Evolutionary conservation across 495 filamentous ascomycete species (phyloP).

Genomic region (Aspergillus olivimuriae): DNA sequence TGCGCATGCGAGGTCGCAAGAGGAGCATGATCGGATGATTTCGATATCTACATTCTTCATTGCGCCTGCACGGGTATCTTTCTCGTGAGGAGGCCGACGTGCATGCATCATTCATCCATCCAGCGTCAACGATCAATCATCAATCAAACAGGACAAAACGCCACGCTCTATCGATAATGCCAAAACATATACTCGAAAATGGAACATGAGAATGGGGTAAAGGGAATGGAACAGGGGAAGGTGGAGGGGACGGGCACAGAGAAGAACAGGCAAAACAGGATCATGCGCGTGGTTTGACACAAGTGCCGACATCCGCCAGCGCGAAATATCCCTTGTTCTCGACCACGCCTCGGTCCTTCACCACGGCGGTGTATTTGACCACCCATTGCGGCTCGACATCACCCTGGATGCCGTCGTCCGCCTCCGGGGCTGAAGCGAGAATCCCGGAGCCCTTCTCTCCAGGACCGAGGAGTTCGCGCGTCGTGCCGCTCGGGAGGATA

Average conservation of each 20-base stretch:
- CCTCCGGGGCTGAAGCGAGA: slow-evolving; percentile 47
- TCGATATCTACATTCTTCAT: neutral
- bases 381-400: slow-evolving; percentile 88
- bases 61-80: slow-evolving; percentile 6
- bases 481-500: slow-evolving; percentile 76
- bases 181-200: neutral
- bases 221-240: slow-evolving; percentile 4
- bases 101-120: slow-evolving; percentile 11
- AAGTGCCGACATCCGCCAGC: slow-evolving; percentile 58
- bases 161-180: slow-evolving; percentile 25
- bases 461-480: slow-evolving; percentile 73
- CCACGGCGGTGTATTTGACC: slow-evolving; percentile 96
- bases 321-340: slow-evolving; percentile 99
- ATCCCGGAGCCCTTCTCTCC: slow-evolving; percentile 58
- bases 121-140: too few species aligned
- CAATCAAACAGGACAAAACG: slow-evolving; percentile 23
- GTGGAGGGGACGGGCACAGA: neutral
- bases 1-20: slow-evolving; percentile 94
- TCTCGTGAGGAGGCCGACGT: neutral
- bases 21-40: slow-evolving; percentile 85
- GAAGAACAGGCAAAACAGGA: neutral
- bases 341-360: slow-evolving; percentile 90
- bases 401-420: slow-evolving; percentile 51
- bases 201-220: slow-evolving; percentile 1
- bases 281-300: slow-evolving; percentile 25